Conservation (phyloP, 192 early-diverging fungal species). For the Chytriomyces sp. region DNA sequence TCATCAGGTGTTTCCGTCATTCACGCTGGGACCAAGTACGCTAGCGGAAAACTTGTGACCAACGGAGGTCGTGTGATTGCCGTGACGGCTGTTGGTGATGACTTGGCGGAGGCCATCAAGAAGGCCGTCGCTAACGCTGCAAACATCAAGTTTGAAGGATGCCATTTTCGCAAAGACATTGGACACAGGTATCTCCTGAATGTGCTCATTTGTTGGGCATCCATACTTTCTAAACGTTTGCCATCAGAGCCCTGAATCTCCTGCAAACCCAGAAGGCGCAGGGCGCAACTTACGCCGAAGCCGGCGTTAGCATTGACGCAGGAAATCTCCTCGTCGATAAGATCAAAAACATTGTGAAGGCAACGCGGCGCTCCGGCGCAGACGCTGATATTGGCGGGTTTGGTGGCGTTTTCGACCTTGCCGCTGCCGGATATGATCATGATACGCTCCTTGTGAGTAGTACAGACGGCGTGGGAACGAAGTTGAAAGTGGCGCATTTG, state of each 20-base stretch:
- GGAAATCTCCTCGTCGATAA: constrained; percentile 93
- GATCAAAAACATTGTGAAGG: constrained; percentile 94
- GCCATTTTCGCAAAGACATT: constrained; percentile 91
- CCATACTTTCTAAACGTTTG: background rate
- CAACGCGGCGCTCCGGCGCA: constrained; percentile 88
- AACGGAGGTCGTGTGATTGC: constrained; percentile 94
- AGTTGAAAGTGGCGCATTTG: constrained; percentile 93
- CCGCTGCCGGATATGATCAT: constrained; percentile 79
- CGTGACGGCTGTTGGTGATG: constrained; percentile 79
- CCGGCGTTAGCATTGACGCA: constrained; percentile 95
- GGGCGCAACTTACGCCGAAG: constrained; percentile 89
- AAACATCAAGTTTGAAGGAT: constrained; percentile 75
- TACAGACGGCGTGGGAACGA: constrained; percentile 99
- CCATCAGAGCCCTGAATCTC: constrained; percentile 49
- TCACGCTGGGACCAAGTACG: constrained; percentile 84
- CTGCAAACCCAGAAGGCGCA: constrained; percentile 43
- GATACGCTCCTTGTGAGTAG: constrained; percentile 97
- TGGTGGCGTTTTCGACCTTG: constrained; percentile 96
- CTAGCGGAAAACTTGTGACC: constrained; percentile 69
- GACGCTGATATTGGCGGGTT: constrained; percentile 99
- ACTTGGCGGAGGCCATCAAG: constrained; percentile 77
- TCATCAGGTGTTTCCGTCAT: constrained; percentile 69
- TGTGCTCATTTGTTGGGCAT: constrained; percentile 45
- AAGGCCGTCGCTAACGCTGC: constrained; percentile 71
- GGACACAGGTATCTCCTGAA: constrained; percentile 60